A percentile compares a stretch with the other conserved stretches of the same genome.
These are phyloP conservation scores for Sarocladium brachiariae DNA, from an alignment of 2,329 filamentous ascomycete species.

Conservation along the genomic window DNA sequence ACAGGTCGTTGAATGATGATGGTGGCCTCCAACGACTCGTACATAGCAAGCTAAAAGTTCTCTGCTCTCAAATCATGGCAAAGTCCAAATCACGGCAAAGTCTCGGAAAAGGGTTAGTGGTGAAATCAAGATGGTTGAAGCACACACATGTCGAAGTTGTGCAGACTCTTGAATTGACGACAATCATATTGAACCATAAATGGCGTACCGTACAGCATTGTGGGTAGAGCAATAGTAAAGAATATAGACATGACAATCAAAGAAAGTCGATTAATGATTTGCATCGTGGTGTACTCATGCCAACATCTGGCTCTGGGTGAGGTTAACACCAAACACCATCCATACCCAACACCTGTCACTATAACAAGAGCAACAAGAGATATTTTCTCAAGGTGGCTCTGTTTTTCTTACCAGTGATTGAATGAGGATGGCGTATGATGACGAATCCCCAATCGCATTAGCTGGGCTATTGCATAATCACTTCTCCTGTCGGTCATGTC, in stretches of 20 bases:
- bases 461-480: background rate
- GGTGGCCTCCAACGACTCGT: background rate
- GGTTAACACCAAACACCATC: background rate
- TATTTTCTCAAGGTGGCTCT: background rate
- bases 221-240: background rate
- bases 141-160: too few species aligned
- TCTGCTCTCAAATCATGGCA: too few species aligned
- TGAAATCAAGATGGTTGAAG: too few species aligned
- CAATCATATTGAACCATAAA: background rate
- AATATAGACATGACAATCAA: background rate
- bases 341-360: background rate
- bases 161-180: background rate
- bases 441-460: background rate
- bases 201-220: background rate
- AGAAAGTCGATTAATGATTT: background rate
- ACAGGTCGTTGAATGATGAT: conserved; percentile 11
- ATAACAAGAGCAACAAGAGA: background rate
- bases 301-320: background rate
- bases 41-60: too few species aligned
- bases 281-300: background rate
- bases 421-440: background rate
- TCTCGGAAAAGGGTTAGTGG: too few species aligned
- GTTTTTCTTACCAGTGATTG: background rate
- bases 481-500: background rate
- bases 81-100: too few species aligned